Conservation (phyloP, 148 eudicot genomes). For the Rhododendron griersonianum region DNA sequence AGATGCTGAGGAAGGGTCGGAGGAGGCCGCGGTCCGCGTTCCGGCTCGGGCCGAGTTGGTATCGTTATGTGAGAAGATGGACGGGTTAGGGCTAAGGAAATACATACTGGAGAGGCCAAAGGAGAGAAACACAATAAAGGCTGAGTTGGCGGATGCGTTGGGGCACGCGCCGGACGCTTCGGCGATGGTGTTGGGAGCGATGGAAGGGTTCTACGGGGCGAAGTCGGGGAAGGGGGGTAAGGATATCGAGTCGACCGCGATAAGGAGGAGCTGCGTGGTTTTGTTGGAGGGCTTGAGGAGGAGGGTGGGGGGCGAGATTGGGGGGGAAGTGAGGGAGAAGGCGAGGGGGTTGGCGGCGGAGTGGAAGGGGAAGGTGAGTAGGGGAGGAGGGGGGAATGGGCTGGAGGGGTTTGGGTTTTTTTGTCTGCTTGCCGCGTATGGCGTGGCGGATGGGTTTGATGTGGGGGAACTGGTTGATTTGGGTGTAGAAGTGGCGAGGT, state of each 20-base stretch:
- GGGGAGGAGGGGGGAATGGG: not conserved
- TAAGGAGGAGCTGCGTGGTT: conserved; percentile 23
- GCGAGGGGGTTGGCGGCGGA: conserved; percentile 30
- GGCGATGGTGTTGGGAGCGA: conserved; percentile 32
- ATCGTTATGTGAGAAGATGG: conserved; percentile 35
- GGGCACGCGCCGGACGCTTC: conserved; percentile 29
- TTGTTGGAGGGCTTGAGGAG: conserved; percentile 41
- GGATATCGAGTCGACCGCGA: not conserved
- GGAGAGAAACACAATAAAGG: conserved; percentile 16
- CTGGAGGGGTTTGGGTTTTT: conserved; percentile 32
- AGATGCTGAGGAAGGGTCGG: not conserved
- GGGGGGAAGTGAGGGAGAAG: conserved; percentile 22
- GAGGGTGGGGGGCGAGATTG: conserved; percentile 15
- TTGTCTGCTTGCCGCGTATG: conserved; percentile 28
- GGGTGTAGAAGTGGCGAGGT: conserved; percentile 16
- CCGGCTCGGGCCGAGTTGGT: conserved; percentile 26
- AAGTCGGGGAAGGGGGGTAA: not conserved
- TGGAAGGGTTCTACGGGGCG: conserved; percentile 27
- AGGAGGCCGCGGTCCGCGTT: not conserved
- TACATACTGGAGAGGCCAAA: conserved; percentile 25
- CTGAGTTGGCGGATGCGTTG: conserved; percentile 30
- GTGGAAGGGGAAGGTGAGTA: conserved; percentile 29
- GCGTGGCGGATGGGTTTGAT: conserved; percentile 25
- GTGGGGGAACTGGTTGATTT: conserved; percentile 26
- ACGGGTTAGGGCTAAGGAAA: conserved; percentile 29